Evolutionary conservation across 2,329 filamentous ascomycete genomes (phyloP).

Genomic region (Lachnellula occidentalis): DNA sequence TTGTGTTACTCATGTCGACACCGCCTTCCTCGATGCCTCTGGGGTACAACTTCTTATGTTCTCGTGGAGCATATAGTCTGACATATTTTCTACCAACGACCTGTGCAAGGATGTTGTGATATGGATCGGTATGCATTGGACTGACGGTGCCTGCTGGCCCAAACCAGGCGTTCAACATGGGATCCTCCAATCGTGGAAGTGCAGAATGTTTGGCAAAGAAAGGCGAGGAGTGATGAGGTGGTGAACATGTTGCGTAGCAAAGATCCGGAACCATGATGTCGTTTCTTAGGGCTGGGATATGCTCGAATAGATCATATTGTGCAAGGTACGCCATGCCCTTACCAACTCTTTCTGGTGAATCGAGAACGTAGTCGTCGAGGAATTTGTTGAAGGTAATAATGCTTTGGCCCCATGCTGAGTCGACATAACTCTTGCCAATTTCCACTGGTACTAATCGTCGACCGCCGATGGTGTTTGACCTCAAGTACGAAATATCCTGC

Average conservation of each 20-base stretch:
- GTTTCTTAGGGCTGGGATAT: constrained; percentile 68
- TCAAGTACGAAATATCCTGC: constrained; percentile 68
- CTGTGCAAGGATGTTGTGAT: constrained; percentile 88
- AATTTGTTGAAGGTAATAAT: constrained; percentile 73
- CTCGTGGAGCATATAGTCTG: constrained; percentile 71
- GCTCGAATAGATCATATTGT: constrained; percentile 80
- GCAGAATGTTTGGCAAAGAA: constrained; percentile 36
- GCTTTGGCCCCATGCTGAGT: constrained; percentile 76
- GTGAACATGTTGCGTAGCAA: constrained; percentile 67
- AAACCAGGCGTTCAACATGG: constrained; percentile 86
- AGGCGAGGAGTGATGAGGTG: constrained; percentile 43
- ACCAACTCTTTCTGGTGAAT: constrained; percentile 1
- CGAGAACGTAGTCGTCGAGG: constrained; percentile 38
- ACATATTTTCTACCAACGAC: constrained; percentile 89
- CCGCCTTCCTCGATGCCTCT: constrained; percentile 56
- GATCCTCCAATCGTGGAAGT: constrained; percentile 45
- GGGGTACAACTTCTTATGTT: constrained; percentile 55
- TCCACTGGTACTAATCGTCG: constrained; percentile 80
- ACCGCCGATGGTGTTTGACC: constrained; percentile 68
- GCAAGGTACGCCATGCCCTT: constrained; percentile 71
- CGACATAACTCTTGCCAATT: constrained; percentile 80
- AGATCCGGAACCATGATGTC: constrained; percentile 82
- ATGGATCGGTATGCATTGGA: constrained; percentile 87
- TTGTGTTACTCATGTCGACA: constrained; percentile 92
- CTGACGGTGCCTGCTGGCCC: constrained; percentile 85